Evolutionary conservation across 805 yeast species (phyloP).

Genomic region (Ogataea salicorniae): DNA sequence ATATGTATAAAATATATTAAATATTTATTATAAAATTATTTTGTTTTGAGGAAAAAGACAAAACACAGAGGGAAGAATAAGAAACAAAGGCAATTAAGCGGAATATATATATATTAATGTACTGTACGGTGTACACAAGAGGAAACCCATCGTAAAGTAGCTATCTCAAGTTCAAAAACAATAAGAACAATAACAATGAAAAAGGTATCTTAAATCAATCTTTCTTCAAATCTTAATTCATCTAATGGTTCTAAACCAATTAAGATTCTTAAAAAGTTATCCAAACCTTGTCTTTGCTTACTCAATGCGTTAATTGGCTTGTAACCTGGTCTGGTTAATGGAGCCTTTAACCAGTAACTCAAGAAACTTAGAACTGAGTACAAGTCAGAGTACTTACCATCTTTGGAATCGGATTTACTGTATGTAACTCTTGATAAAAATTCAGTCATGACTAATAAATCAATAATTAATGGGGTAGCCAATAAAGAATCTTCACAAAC

Average conservation of each 20-base stretch:
- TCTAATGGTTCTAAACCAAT: slow-evolving; percentile 87
- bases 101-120: too few relatives aligned
- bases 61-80: background rate
- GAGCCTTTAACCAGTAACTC: slow-evolving; percentile 96
- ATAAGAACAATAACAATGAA: too few relatives aligned
- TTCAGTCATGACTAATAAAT: slow-evolving; percentile 84
- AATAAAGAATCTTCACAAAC: slow-evolving; percentile 94
- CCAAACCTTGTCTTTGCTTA: slow-evolving; percentile 90
- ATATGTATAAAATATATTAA: background rate
- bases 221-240: slow-evolving; percentile 93
- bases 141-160: background rate
- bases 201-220: slow-evolving; percentile 48
- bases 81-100: too few relatives aligned
- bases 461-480: slow-evolving; percentile 93
- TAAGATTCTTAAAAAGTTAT: slow-evolving; percentile 81
- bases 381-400: slow-evolving; percentile 49
- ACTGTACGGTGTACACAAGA: too few relatives aligned
- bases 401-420: slow-evolving; percentile 46
- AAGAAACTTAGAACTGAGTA: slow-evolving; percentile 83
- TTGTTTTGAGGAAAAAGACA: background rate
- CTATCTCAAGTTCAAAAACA: background rate
- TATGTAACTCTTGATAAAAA: slow-evolving; percentile 83
- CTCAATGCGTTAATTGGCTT: slow-evolving; percentile 89
- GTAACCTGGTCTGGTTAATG: slow-evolving; percentile 85
- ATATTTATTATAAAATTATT: background rate